These are phyloP conservation scores for Zalerion maritima DNA, from an alignment of 495 filamentous ascomycete species.

Conservation along the genomic window DNA sequence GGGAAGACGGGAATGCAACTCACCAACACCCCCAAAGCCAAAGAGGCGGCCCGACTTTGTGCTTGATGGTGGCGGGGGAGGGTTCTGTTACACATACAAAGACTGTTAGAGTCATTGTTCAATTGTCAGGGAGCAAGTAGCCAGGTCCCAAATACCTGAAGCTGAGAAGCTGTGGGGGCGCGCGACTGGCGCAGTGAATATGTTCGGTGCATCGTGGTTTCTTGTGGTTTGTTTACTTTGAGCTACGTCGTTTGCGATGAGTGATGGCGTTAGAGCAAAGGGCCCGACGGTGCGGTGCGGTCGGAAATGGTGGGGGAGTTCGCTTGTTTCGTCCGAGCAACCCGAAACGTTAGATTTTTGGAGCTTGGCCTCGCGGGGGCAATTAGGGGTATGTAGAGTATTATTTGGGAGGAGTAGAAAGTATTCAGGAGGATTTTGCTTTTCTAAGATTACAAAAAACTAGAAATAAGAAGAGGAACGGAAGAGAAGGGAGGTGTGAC, in stretches of 20 bases:
- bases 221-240: not conserved
- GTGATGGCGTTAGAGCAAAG: not conserved
- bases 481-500: too few relatives aligned
- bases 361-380: too few relatives aligned
- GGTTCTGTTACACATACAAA: conserved; percentile 49
- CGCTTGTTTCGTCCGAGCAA: too few relatives aligned
- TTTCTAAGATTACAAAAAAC: too few relatives aligned
- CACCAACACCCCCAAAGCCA: conserved; percentile 71
- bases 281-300: conserved; percentile 2
- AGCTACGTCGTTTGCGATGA: not conserved
- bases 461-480: too few relatives aligned
- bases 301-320: not conserved
- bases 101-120: conserved; percentile 5
- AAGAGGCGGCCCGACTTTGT: conserved; percentile 86
- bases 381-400: too few relatives aligned
- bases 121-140: not conserved
- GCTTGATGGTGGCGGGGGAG: conserved; percentile 76
- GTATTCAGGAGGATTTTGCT: too few relatives aligned
- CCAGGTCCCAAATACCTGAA: conserved; percentile 20
- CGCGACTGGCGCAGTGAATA: conserved; percentile 97
- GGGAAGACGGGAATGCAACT: conserved; percentile 8
- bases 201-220: conserved; percentile 85
- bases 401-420: too few relatives aligned
- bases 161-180: conserved; percentile 59
- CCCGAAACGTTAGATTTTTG: too few relatives aligned